Conservation (phyloP, 139 green algal species). For the Mesotaenium endlicherianum region DNA sequence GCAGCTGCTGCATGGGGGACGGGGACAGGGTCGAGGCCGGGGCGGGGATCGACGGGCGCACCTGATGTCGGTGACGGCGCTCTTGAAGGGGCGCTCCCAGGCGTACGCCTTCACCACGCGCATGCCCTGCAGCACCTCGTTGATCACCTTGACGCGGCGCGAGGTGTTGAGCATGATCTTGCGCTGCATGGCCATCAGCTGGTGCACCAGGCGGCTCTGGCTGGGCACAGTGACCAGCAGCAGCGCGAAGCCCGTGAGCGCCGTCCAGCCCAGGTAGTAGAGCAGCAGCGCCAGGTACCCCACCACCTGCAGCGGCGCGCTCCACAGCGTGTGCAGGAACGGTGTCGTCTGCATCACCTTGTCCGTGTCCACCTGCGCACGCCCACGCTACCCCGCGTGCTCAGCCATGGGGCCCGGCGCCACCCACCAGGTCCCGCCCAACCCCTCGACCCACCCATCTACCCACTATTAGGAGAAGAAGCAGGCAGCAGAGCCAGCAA, state of each 20-base stretch:
- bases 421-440: too few relatives aligned
- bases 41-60: background rate
- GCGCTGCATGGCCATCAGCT: conserved; percentile 63
- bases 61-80: background rate
- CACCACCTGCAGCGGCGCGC: conserved; percentile 46
- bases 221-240: conserved; percentile 27
- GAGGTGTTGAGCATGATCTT: conserved; percentile 76
- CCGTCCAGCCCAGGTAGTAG: conserved; percentile 77
- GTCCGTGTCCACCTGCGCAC: conserved; percentile 41
- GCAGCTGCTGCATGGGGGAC: background rate
- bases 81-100: conserved; percentile 57
- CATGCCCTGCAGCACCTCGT: conserved; percentile 66
- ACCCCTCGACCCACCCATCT: too few relatives aligned
- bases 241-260: conserved; percentile 77
- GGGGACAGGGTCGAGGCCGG: background rate
- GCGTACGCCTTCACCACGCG: conserved; percentile 62
- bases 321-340: conserved; percentile 49
- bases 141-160: conserved; percentile 30
- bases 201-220: conserved; percentile 68
- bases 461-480: background rate
- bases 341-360: conserved; percentile 28
- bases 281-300: conserved; percentile 78
- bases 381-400: too few relatives aligned
- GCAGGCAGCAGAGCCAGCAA: background rate
- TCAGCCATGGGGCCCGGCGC: too few relatives aligned